A percentile compares a stretch with the other conserved stretches of the same genome.
Evolutionary conservation across 768 basidiomycete genomes (phyloP).

Genomic region (Fomitopsis pulvina): DNA sequence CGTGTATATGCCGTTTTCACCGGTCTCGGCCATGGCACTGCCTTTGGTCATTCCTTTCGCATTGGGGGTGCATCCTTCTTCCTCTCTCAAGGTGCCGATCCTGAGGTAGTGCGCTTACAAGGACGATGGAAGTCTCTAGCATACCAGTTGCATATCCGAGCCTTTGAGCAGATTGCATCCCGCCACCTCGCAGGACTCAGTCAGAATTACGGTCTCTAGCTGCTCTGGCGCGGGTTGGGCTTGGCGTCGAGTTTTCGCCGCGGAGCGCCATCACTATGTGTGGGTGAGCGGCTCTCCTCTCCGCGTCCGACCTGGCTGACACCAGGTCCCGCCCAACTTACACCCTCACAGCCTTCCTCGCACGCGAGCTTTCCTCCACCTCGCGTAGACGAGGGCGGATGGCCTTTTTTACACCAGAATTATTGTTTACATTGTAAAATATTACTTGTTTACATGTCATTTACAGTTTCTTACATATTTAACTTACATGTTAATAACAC

Average conservation of each 20-base stretch:
- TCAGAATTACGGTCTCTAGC: not conserved
- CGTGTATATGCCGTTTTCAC: constrained; percentile 26
- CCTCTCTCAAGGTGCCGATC: constrained; percentile 24
- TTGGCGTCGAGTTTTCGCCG: constrained; percentile 1
- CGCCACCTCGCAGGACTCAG: constrained; percentile 9
- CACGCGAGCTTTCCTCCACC: no score
- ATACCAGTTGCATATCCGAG: constrained; percentile 32
- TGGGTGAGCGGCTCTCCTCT: constrained; percentile 7
- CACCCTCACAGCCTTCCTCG: no score
- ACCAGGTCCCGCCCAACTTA: no score
- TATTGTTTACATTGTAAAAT: no score
- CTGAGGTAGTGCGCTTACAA: constrained; percentile 28
- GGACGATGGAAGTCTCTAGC: constrained; percentile 34
- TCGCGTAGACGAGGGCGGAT: no score
- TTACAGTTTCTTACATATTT: no score
- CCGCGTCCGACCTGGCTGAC: constrained; percentile 6
- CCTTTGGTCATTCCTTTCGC: constrained; percentile 37
- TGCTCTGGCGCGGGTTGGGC: constrained; percentile 3
- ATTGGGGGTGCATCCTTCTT: constrained; percentile 35
- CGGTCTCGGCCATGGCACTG: constrained; percentile 22
- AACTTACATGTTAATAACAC: no score
- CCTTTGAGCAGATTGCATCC: constrained; percentile 29
- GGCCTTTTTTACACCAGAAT: no score
- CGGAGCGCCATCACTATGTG: not conserved
- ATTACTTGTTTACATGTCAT: no score